Evolutionary conservation across 371 early-diverging fungal species (phyloP), one percentile per base, ranked within the genome.

Genomic region (Saksenaea oblongispora): DNA sequence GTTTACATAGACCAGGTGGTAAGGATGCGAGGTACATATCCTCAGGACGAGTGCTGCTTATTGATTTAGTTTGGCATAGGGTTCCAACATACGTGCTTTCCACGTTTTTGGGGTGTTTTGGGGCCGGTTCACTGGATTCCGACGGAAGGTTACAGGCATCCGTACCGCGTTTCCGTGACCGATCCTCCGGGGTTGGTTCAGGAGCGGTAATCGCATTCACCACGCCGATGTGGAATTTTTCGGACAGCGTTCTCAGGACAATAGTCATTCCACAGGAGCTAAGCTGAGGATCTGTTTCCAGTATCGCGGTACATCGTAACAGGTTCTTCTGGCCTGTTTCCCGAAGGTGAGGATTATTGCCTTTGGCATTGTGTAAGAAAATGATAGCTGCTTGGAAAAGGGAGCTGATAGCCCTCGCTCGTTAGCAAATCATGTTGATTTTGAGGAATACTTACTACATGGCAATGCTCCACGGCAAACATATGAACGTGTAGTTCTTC

Each of bases 331-430:
- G 58, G 11, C 75, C 73, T 56, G 72, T 62, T 10, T 67, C 63
- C 5, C 56, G 59, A 4, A 73, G 15, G 17, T 44, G 56, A 4
- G 55, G 53, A 22, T 75, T 76, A 18, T 72, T 70, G 15, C 75
- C 70, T 56, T 72, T 75, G 15, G 77, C 70, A 41, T 73, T 75
- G 34, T 75, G 72, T 18, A 80, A 58, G 60, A 80, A 77, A 11
- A 80, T 68, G 39, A 80, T 72, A 11, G 75, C 70, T 18, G 77
- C 70, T 60, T 80, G 80, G 28, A 76, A 74, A 18, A 74, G 58
- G 34, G 75, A 57, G 31, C 79, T 79, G 54, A 22, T 27, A 61
- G 10, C 27, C 37, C 34, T 53, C 9, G 41, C 13, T 59, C 10
- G 18, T 44, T 18, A 31, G 31, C 13, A 61, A 55, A 42, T 27